Base-by-base conservation (phyloP, 2,329 filamentous ascomycete species). In the Fusarium sp. region DNA sequence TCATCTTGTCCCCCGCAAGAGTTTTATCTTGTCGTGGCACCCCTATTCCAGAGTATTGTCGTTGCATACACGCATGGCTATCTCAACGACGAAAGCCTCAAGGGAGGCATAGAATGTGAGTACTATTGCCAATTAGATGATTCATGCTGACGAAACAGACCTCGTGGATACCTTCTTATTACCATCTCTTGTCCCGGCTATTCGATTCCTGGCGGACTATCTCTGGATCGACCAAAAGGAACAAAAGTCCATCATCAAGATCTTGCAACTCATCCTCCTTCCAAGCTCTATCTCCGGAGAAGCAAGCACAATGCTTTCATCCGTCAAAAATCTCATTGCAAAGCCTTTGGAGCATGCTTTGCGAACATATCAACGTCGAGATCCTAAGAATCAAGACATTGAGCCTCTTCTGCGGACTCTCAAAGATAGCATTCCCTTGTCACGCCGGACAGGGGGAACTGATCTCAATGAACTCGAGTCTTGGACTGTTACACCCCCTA, bases 1-100 rank as follows among this genome's bases (percentile, higher is more conserved):
- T 91, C 92, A 13, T 92, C 92, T 3, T 96, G 93, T 75, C 90
- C 91, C 3, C 94, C 94, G 2, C 93, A 95, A 77, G 91, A 94
- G 42, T 96, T 96, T 78, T 95, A 95, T 75, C 83, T 93, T 22
- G 85, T 96, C 7, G 90, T 94, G 18, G 92, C 94, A 3, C 92
- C 92, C 0, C 83, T 96, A 1, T 94, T 95, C 78, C 88, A 92
- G 72, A 92, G 94, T 73, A 93, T 92, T 45, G 88, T 94, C 1
- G 83, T 92, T 39, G 93, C 92, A 2, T 90, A 90, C 72, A 88
- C 88, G n/a, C 86, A 86, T 3, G 90, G 90, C 10, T 85, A 89
- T 44, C 81, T 97, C 8, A 87, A 87, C 2, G 88, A 94, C 47
- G 91, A 94, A 42, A 89, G 86, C 39, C 85, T 96, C 1, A 94